A percentile compares a stretch with the other conserved stretches of the same genome.
phyloP scores from a whole-genome alignment of 345 rosid species.

The Combretum micranthum region DNA sequence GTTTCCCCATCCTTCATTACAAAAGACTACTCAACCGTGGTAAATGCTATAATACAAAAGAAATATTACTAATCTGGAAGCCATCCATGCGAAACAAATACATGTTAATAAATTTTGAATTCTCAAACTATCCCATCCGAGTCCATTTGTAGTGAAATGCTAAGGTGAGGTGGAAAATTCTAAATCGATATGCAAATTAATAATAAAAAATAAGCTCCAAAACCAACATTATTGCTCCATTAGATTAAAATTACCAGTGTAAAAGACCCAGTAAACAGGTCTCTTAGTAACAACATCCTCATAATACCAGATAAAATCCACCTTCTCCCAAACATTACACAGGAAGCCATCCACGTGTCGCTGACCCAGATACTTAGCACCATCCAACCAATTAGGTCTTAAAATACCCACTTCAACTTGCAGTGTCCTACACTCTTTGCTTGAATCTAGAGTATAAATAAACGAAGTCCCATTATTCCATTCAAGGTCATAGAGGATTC shows the following conservation, averaged over 20 bases:
- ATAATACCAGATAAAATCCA: constrained; percentile 49
- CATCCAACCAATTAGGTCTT: constrained; percentile 55
- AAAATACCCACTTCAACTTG: constrained; percentile 51
- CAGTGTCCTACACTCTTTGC: constrained; percentile 18
- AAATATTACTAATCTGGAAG: no score
- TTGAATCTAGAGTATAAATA: constrained; percentile 31
- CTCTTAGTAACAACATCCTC: constrained; percentile 49
- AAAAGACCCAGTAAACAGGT: constrained; percentile 51
- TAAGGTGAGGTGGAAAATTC: no score
- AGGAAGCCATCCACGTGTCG: constrained; percentile 40
- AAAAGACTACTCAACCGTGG: no score
- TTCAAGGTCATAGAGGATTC: constrained; percentile 43
- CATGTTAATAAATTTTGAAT: no score
- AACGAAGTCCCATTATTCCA: constrained; percentile 64
- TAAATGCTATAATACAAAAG: no score
- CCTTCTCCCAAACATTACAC: constrained; percentile 63
- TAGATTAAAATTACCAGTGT: constrained; percentile 27
- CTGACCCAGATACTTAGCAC: constrained; percentile 49
- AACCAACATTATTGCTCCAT: neutral
- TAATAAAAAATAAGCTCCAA: neutral
- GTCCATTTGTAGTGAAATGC: no score
- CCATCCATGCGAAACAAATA: no score
- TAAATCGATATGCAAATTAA: no score
- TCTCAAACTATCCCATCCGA: no score
- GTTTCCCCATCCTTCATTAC: no score